Evolutionary conservation across 768 basidiomycete genomes (phyloP), one percentile per base, ranked within the genome.

Genomic region (Rhodosporidiobolus sp.): DNA sequence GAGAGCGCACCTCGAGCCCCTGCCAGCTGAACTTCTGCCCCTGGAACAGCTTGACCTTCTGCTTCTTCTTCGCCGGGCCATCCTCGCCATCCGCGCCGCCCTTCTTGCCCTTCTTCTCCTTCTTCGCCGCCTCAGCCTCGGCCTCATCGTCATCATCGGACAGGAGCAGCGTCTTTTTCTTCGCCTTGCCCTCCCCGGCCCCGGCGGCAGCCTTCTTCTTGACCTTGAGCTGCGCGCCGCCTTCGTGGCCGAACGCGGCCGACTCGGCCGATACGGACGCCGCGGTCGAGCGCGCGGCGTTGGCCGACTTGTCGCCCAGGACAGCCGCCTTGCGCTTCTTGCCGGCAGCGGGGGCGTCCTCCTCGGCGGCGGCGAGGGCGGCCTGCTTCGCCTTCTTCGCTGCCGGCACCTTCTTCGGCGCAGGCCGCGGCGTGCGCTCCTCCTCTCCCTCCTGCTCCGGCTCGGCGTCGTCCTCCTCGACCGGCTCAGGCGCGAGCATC

Each of bases 251-350:
- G n/a, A n/a, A n/a, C n/a, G n/a, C n/a, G n/a, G n/a, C n/a, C n/a
- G n/a, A n/a, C n/a, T n/a, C n/a, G n/a, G n/a, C n/a, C 19, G 9
- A 14, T 5, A 10, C 60, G 1, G 28, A 9, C 2, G 20, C 22
- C 10, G 30, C 19, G 49, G 4, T 3, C 4, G 48, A 9, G 35
- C 11, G 26, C 32, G 50, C 52, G 19, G 49, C 2, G 35, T 67
- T 68, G 24, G 57, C 57, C 24, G 66, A 46, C 52, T 67, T 68
- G 62, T 67, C 65, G 43, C 50, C 48, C 12, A 64, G 54, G 17
- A 64, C 65, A 26, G n/a, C 32, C 7, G 65, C 70, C 30, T 72
- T 72, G 46, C 70, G 65, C 48, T 72, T 72, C 70, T 67, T 72
- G 26, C 26, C 8, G 11, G 45, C 22, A 17, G 38, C 17, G 20